Percentiles rank a stretch among this genome's conserved stretches.
These are phyloP conservation scores for Suhomyces atakaporum DNA, from an alignment of 1,139 yeast species.

Conservation along the genomic window DNA sequence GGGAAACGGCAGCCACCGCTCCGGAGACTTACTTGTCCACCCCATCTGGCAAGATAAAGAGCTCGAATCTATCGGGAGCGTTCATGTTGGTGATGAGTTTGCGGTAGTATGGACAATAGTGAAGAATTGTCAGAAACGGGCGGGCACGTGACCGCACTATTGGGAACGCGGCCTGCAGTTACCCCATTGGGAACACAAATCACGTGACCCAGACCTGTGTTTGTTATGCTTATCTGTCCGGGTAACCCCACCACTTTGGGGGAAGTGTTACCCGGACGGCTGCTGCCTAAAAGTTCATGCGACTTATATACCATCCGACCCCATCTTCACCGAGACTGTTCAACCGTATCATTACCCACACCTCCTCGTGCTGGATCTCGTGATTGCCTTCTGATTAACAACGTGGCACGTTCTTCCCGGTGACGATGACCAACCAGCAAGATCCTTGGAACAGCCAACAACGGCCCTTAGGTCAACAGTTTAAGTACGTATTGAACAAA, in stretches of 20 bases:
- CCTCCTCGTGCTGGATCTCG: neutral
- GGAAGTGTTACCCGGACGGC: conserved; percentile 16
- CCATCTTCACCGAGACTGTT: neutral
- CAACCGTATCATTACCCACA: conserved; percentile 6
- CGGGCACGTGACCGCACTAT: no score
- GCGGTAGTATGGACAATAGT: conserved; percentile 1
- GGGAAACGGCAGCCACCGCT: no score
- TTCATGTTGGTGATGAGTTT: conserved; percentile 56
- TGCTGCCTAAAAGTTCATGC: neutral
- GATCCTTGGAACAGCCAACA: conserved; percentile 50
- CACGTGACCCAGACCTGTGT: no score
- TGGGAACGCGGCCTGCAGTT: no score
- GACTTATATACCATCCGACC: neutral
- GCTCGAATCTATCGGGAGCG: conserved; percentile 98
- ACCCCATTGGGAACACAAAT: no score
- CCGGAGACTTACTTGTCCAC: conserved; percentile 64
- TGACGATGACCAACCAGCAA: conserved; percentile 43
- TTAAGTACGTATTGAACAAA: conserved; percentile 49
- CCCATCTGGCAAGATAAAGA: conserved; percentile 96
- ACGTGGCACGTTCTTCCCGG: conserved; percentile 1
- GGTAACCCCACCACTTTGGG: conserved; percentile 9
- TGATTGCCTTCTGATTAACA: neutral
- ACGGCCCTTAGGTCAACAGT: conserved; percentile 48
- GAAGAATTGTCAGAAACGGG: no score
- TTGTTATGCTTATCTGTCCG: conserved; percentile 6